Base-by-base conservation (phyloP, 768 basidiomycete species). In the Lyophyllum shimeji region DNA sequence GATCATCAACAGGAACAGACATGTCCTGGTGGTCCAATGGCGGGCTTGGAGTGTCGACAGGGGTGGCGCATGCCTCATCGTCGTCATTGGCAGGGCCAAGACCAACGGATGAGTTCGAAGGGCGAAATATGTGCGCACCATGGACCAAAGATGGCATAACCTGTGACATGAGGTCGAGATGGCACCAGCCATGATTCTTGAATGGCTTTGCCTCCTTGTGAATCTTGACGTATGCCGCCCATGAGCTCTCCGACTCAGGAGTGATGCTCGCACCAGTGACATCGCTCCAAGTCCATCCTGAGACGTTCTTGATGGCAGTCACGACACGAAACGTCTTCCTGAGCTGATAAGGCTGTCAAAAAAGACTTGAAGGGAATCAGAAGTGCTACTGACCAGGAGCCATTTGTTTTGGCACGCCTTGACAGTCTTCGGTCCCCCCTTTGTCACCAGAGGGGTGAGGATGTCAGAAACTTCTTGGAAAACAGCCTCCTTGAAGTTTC, bases 401-500 rank as follows among this genome's bases (percentile, higher is more conserved):
- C 53, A 68, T 55, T 68, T 67, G n/a, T 56, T 60, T 20, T 58
- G 50, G 43, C 37, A 67, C 5, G 63, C 24, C 15, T 53, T 50
- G 8, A 46, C 56, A 9, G 52, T 63, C 51, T 65, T 67, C 6
- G 40, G 50, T 12, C 60, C 60, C 23, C 66, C 64, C 17, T 47
- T 59, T 5, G 40, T 51, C n/a, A 39, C 48, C 2, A 33, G 24
- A n/a, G 24, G 33, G 21, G 58, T 50, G 6, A 64, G 45, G 7
- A 48, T 23, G 8, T 17, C 20, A 25, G 50, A 33, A 33, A 60
- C 60, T 23, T 39, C 57, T 27, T 53, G 50, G 46, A 61, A 69
- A 3, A 58, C 60, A 0, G 42, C 24, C 52, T 55, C 47, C 53
- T 67, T 67, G 59, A 68, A 69, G 55, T 53, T 63, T 18, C 53